phyloP scores from a whole-genome alignment of 2,329 filamentous ascomycete species.

The Xylariaceae sp. region DNA sequence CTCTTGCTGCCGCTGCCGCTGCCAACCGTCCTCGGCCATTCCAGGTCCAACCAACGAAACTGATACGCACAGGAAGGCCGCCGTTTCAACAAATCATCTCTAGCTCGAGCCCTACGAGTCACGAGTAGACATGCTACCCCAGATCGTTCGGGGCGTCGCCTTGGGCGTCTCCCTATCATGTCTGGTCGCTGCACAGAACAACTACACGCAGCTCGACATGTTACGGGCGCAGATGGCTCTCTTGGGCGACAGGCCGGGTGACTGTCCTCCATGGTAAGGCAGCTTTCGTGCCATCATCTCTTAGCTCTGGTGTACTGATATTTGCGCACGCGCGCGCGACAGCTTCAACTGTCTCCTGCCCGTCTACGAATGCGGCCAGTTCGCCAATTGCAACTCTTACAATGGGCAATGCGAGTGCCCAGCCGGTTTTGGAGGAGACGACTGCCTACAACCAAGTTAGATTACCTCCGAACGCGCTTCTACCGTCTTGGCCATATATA shows the following conservation, averaged over 20 bases:
- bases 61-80: not conserved
- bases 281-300: conserved; percentile 3
- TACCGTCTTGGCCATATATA: not conserved
- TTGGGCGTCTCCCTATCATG: conserved; percentile 26
- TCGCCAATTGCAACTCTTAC: conserved; percentile 78
- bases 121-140: conserved; percentile 24
- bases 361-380: conserved; percentile 87
- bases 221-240: conserved; percentile 62
- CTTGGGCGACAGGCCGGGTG: conserved; percentile 66
- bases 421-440: conserved; percentile 86
- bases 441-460: conserved; percentile 77
- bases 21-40: not conserved
- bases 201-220: conserved; percentile 57
- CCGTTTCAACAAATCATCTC: not conserved
- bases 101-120: not conserved
- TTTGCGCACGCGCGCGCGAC: conserved; percentile 19
- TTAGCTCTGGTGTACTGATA: conserved; percentile 18
- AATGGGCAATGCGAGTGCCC: conserved; percentile 93
- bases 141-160: conserved; percentile 21
- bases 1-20: not conserved
- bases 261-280: conserved; percentile 71
- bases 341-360: conserved; percentile 98
- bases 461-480: not conserved
- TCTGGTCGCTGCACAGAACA: conserved; percentile 38
- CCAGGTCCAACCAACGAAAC: not conserved